Base-by-base conservation (phyloP, 768 basidiomycete species). In the Lentinula lateritia region DNA sequence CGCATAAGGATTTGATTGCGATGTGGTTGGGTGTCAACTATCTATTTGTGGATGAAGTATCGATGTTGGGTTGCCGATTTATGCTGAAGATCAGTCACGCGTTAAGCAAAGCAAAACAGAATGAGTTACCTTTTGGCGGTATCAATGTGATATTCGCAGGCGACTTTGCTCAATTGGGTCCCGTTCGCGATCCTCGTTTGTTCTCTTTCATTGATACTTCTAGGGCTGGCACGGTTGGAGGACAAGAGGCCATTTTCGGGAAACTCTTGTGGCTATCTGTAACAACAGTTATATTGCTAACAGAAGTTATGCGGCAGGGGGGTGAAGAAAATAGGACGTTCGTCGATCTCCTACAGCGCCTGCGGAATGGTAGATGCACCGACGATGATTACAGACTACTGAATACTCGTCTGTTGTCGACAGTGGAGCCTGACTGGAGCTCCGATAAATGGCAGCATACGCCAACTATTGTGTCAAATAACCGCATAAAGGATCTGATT, bases 111-210 rank as follows among this genome's bases (percentile, higher is more conserved):
- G 67, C 65, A 2, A 70, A 68, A 45, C 71, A 61, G 5, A 50
- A 55, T 13, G 46, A 36, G 0, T 1, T n/a, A 2, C 52, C 60
- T 2, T 71, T 68, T 54, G 50, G 50, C 2, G 32, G 32, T 6
- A 28, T 52, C 23, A 52, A 34, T 16, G 6, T 52, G 2, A 52
- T 73, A 2, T 73, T 71, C 46, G 66, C 69, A 1, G 71, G 71
- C 34, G 71, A 73, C 42, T 71, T 72, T 38, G 52, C 61, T 6
- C 71, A 72, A 46, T 42, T 66, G 18, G 62, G 67, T 5, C 71
- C 72, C 12, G 63, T 72, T 0, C 20, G 56, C 10, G 61, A 62
- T 6, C 53, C 52, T 4, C 39, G 56, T 18, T 52, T 70, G 18
- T 70, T 65, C 45, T 28, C 35, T 36, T 0, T 23, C 50, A 6